Base-by-base conservation (phyloP, 768 basidiomycete genomes). In the Tylopilus plumbeoviolaceoides region DNA sequence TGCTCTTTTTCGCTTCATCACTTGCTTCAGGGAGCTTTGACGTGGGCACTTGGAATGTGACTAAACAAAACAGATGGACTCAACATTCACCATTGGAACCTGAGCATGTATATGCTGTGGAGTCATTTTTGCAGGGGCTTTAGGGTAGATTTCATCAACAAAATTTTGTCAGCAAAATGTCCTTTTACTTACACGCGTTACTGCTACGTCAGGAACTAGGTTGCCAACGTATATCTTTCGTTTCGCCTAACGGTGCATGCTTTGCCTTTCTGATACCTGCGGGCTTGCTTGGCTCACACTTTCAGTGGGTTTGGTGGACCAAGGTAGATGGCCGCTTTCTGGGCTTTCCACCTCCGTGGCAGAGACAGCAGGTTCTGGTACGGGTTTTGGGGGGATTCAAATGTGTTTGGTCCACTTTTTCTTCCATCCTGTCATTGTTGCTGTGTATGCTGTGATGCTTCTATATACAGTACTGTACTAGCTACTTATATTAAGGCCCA, bases 151-250 rank as follows among this genome's bases (percentile, higher is more conserved):
- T n/a, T n/a, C n/a, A n/a, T n/a, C n/a, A n/a, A n/a, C n/a, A n/a
- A n/a, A n/a, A n/a, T n/a, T n/a, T n/a, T n/a, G n/a, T n/a, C n/a
- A n/a, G n/a, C n/a, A n/a, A n/a, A n/a, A n/a, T n/a, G n/a, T n/a
- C n/a, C n/a, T n/a, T n/a, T n/a, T n/a, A n/a, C n/a, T n/a, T n/a
- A n/a, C n/a, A n/a, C n/a, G n/a, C n/a, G n/a, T n/a, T n/a, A n/a
- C n/a, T n/a, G n/a, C 85, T 18, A 90, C 80, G 7, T 89, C 85
- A 2, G 88, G 72, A 1, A 85, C 80, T 2, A 99, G 73, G 64
- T 98, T 98, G 4, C 95, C 95, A 14, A 99, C 73, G 68, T 98
- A 99, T 44, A 98, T 75, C 6, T 95, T 98, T 23, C 95, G 78
- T 55, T 83, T 87, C 15, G 61, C 55, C 40, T 71, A n/a, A n/a